phyloP scores from a whole-genome alignment of 352 stramenopile genomes.

The Phytopythium oedochilum region DNA sequence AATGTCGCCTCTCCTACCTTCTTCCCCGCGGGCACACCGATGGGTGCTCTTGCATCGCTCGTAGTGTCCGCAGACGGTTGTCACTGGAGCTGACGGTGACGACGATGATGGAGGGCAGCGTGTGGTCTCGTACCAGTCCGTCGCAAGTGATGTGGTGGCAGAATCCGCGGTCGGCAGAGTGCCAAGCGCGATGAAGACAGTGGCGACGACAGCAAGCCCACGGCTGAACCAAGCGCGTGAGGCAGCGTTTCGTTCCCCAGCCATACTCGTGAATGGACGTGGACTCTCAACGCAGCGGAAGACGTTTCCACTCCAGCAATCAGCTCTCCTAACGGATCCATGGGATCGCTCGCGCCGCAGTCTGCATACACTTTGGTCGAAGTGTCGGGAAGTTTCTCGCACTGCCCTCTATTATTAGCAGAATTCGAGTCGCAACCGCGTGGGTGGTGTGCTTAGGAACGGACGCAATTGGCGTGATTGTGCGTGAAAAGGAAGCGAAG shows the following conservation, averaged over 20 bases:
- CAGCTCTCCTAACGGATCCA: no score
- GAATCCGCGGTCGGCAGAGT: background rate
- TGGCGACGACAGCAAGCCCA: background rate
- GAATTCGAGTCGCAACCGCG: no score
- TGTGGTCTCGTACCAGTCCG: slow-evolving; percentile 49
- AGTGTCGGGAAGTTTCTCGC: no score
- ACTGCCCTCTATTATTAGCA: no score
- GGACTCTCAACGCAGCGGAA: background rate
- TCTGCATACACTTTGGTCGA: no score
- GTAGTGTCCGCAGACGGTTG: slow-evolving; percentile 57
- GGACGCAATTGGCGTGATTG: no score
- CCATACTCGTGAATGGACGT: background rate
- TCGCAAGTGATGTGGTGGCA: slow-evolving; percentile 14
- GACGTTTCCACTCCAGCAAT: no score
- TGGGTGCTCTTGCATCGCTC: slow-evolving; percentile 95
- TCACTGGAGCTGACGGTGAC: slow-evolving; percentile 29
- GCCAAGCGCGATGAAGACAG: background rate
- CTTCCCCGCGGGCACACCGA: slow-evolving; percentile 85
- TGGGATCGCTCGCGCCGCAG: no score
- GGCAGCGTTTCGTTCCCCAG: background rate
- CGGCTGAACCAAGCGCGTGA: background rate
- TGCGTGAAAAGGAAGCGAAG: no score
- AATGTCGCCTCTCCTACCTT: slow-evolving; percentile 31
- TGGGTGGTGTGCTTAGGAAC: no score
- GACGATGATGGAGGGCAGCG: slow-evolving; percentile 52